Conservation (phyloP, 768 basidiomycete species). For the Boletus subcaerulescens region DNA sequence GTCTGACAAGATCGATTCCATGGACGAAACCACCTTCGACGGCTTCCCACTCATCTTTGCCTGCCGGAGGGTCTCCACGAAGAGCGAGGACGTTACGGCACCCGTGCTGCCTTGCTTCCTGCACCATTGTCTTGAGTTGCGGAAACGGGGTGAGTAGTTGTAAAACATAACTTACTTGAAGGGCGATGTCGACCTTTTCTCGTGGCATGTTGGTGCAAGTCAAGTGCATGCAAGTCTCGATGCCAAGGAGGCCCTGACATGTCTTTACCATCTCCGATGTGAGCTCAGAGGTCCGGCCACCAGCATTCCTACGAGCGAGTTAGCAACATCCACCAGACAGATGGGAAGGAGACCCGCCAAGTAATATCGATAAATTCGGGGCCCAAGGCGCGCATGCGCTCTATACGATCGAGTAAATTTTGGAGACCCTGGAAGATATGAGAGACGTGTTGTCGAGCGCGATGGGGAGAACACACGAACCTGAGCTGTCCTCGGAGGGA, state of each 20-base stretch:
- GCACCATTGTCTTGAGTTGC: conserved; percentile 6
- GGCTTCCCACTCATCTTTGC: conserved; percentile 89
- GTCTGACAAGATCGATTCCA: conserved; percentile 87
- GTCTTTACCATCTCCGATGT: conserved; percentile 94
- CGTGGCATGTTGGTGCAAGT: conserved; percentile 99
- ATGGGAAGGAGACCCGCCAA: conserved; percentile 49
- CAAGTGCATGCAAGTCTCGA: conserved; percentile 98
- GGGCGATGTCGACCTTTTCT: conserved; percentile 89
- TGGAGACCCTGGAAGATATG: conserved; percentile 45
- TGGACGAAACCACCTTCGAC: conserved; percentile 88
- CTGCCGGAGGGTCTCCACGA: conserved; percentile 87
- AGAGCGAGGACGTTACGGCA: conserved; percentile 93
- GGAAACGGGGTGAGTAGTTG: background rate
- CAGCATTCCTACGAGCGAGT: conserved; percentile 75
- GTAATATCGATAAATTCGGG: conserved; percentile 99
- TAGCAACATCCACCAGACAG: background rate
- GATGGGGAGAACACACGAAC: conserved; percentile 37
- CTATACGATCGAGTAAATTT: conserved; percentile 97
- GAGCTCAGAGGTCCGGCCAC: conserved; percentile 91
- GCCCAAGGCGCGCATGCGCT: conserved; percentile 92
- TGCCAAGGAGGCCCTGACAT: conserved; percentile 87
- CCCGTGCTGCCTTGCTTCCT: conserved; percentile 89
- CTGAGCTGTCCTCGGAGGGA: conserved; percentile 94
- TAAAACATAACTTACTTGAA: conserved; percentile 58
- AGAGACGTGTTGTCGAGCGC: background rate